These are phyloP conservation scores for Manihot esculenta DNA, from an alignment of 441 rosid genomes.

Conservation along the genomic window DNA sequence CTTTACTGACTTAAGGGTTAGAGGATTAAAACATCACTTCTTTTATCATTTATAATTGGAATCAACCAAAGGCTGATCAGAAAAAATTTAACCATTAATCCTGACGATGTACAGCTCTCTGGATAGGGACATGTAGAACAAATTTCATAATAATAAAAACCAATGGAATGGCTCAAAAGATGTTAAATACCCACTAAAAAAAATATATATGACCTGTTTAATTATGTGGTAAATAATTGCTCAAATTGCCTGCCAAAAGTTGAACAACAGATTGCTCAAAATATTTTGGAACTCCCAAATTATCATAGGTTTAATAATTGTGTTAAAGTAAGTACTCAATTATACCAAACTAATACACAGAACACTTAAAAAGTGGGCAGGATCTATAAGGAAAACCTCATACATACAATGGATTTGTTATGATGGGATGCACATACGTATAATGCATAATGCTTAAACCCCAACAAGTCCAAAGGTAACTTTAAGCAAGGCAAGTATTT, in stretches of 20 bases:
- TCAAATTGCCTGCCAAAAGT: not conserved
- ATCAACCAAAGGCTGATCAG: not conserved
- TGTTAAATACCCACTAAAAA: not conserved
- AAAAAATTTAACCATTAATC: not conserved
- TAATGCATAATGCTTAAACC: conserved; percentile 1
- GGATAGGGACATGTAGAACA: not conserved
- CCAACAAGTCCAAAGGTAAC: not conserved
- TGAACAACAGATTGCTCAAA: conserved; percentile 1
- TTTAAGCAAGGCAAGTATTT: conserved; percentile 2
- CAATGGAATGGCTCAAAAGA: not conserved
- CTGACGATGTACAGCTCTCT: not conserved
- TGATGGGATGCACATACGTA: not conserved
- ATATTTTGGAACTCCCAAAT: not conserved
- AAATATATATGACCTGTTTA: too few relatives aligned
- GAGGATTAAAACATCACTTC: too few relatives aligned
- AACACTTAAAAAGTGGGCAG: not conserved
- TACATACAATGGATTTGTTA: not conserved
- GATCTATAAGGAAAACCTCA: not conserved
- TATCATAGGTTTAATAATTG: not conserved
- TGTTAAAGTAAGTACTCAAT: not conserved
- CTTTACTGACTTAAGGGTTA: too few relatives aligned
- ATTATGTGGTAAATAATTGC: not conserved
- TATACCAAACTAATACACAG: not conserved
- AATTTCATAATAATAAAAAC: not conserved
- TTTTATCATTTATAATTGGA: too few relatives aligned